Evolutionary conservation across 331 rosid genomes (phyloP), one percentile per base, ranked within the genome.

Genomic region (Telfairia occidentalis): DNA sequence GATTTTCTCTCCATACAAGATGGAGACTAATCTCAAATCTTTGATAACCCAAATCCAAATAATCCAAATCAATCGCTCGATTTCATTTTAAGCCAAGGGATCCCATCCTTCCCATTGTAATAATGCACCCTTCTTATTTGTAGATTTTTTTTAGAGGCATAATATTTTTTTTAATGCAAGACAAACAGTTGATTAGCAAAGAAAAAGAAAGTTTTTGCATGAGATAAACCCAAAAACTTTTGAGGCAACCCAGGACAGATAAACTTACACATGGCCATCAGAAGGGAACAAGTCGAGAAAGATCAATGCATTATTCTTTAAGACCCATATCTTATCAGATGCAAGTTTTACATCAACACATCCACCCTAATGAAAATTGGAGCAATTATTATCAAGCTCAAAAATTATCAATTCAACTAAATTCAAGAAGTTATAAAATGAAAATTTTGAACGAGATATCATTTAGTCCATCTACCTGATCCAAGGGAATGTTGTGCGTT

Each of bases 261-360:
- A 37, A 60, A 82, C 98, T 78, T 89, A 91, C 98, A 34, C 77
- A 12, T 80, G 79, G 59, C 24, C 82, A 81, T 81, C 65, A 29
- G 84, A 65, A 69, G 82, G 34, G 75, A 82, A 73, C 79, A 77
- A 77, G 72, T 76, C 78, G 72, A 78, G 92, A 65, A 84, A 80
- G 63, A 91, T 81, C 83, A 93, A 77, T 71, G 84, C 92, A 65
- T 89, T 84, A 80, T 87, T 90, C 83, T 86, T 91, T 85, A 91
- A 78, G 79, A 93, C 83, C 95, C 96, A 93, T 78, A 93, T 86
- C 90, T 87, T 91, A 77, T 91, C 87, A 1, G 81, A 82, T 54
- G 86, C 73, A 80, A 93, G 75, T 81, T 89, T 89, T 70, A 87
- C 92, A 79, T 93, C 98, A 78, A 91, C 80, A 83, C 97, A 91